phyloP scores from a whole-genome alignment of 371 early-diverging fungal species.

The Mucor plumbeus region DNA sequence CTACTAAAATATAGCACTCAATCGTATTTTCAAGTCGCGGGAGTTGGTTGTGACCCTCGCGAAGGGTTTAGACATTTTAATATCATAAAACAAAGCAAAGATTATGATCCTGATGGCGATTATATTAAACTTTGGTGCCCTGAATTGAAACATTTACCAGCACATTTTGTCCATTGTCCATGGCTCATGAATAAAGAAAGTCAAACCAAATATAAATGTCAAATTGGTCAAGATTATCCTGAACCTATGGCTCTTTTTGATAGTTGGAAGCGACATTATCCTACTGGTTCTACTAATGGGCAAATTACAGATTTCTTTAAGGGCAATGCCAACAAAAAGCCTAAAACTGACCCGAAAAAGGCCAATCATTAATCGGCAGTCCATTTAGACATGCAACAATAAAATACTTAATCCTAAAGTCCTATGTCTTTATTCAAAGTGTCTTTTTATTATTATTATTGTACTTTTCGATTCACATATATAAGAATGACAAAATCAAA shows the following conservation, averaged over 20 bases:
- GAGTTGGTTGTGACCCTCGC: constrained; percentile 46
- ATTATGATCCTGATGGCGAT: constrained; percentile 52
- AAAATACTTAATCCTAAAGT: not conserved
- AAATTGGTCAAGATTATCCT: constrained; percentile 34
- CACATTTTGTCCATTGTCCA: constrained; percentile 36
- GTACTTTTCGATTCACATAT: not conserved
- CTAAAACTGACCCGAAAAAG: not conserved
- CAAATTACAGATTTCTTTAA: constrained; percentile 15
- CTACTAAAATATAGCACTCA: not conserved
- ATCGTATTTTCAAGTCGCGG: constrained; percentile 24
- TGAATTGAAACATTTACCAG: constrained; percentile 33
- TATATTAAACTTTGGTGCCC: constrained; percentile 50
- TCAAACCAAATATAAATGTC: constrained; percentile 23
- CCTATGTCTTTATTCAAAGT: too few species aligned
- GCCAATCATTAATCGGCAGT: constrained; percentile 5
- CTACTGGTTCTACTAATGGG: constrained; percentile 1
- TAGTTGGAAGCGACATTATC: constrained; percentile 26
- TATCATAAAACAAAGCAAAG: constrained; percentile 51
- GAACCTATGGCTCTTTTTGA: constrained; percentile 29
- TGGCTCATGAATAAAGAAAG: constrained; percentile 37
- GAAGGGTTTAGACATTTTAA: constrained; percentile 47
- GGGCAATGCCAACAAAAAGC: constrained; percentile 3
- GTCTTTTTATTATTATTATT: not conserved
- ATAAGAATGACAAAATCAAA: not conserved
- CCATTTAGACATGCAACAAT: not conserved